Evolutionary conservation across 768 basidiomycete genomes (phyloP).

Genomic region (Boletus bicolor): DNA sequence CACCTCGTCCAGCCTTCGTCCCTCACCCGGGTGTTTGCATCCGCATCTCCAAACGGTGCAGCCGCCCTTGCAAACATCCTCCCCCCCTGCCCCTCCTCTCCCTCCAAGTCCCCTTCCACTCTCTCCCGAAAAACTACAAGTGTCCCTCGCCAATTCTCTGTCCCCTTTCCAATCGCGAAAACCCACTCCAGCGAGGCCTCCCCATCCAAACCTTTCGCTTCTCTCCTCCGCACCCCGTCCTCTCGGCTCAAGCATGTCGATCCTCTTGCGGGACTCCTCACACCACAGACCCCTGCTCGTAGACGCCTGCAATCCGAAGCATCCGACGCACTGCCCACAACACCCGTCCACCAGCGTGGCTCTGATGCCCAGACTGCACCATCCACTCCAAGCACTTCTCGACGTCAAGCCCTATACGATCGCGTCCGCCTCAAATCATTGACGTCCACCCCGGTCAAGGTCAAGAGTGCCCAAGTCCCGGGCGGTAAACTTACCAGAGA

Average conservation of each 20-base stretch:
- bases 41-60: constrained; percentile 64
- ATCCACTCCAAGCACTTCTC: constrained; percentile 68
- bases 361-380: constrained; percentile 52
- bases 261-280: constrained; percentile 36
- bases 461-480: constrained; percentile 36
- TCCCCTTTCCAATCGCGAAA: constrained; percentile 49
- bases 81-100: constrained; percentile 34
- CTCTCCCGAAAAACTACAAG: constrained; percentile 27
- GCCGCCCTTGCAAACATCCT: constrained; percentile 29
- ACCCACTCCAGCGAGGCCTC: constrained; percentile 34
- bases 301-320: constrained; percentile 45
- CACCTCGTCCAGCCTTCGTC: constrained; percentile 54
- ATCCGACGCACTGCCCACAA: constrained; percentile 48
- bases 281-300: constrained; percentile 37
- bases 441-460: constrained; percentile 63
- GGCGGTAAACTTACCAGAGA: constrained; percentile 57
- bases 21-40: constrained; percentile 67
- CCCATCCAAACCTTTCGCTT: constrained; percentile 44
- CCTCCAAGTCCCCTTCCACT: constrained; percentile 40
- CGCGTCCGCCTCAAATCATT: constrained; percentile 73
- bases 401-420: constrained; percentile 78
- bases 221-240: constrained; percentile 68
- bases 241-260: constrained; percentile 37
- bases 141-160: constrained; percentile 12
- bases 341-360: constrained; percentile 64